A percentile compares a stretch with the other conserved stretches of the same genome.
Conservation (phyloP, 2,329 filamentous ascomycete genomes). For the Penicillium griseofulvum region DNA sequence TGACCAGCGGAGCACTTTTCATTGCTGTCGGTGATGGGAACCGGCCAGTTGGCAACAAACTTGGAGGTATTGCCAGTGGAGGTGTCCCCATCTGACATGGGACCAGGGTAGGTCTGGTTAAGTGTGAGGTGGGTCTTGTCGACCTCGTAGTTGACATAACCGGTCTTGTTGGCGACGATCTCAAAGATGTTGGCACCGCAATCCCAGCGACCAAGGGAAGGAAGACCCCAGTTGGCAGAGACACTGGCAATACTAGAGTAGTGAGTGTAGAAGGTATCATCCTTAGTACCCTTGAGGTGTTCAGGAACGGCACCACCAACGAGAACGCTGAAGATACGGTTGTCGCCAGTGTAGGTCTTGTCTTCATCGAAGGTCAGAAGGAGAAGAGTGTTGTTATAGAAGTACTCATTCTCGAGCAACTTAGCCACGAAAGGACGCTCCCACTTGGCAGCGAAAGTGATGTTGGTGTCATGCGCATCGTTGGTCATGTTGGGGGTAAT, state of each 20-base stretch:
- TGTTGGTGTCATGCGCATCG: conserved; percentile 71
- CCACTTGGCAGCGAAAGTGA: conserved; percentile 69
- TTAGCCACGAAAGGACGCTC: conserved; percentile 66
- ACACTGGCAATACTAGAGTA: conserved; percentile 70
- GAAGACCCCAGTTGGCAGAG: conserved; percentile 67
- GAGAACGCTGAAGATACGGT: conserved; percentile 68
- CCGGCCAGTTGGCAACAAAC: conserved; percentile 30
- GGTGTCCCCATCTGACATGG: conserved; percentile 26
- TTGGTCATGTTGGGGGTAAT: conserved; percentile 31
- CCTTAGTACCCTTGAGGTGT: conserved; percentile 63
- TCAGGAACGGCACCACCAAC: conserved; percentile 71
- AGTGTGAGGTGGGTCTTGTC: conserved; percentile 46
- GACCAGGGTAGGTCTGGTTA: conserved; percentile 56
- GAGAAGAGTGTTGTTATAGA: conserved; percentile 75
- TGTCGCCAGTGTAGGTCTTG: conserved; percentile 64
- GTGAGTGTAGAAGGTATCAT: conserved; percentile 70
- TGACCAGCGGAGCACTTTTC: conserved; percentile 37
- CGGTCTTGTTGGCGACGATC: conserved; percentile 59
- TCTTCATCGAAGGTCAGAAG: conserved; percentile 83
- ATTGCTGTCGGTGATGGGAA: conserved; percentile 27
- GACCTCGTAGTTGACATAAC: conserved; percentile 50
- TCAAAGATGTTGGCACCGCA: conserved; percentile 68
- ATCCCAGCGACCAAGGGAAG: conserved; percentile 69
- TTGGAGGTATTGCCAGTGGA: conserved; percentile 13
- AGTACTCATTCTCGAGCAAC: conserved; percentile 65